Conservation (phyloP, 2,329 filamentous ascomycete genomes). For the Trichophaea hybrida region DNA sequence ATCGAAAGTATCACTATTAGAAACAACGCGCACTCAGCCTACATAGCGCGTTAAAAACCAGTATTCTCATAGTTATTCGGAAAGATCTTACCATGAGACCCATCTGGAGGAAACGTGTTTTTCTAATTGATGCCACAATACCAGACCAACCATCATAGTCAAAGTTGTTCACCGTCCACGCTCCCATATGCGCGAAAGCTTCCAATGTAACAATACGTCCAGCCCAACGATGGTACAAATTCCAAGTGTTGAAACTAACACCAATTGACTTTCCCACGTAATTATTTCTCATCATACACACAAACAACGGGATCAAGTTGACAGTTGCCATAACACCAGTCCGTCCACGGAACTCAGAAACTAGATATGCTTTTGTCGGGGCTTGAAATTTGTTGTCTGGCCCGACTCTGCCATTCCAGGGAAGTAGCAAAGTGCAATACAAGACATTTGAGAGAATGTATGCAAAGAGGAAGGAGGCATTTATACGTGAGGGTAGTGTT, state of each 20-base stretch:
- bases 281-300: constrained; percentile 87
- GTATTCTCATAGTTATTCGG: constrained; percentile 16
- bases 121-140: constrained; percentile 40
- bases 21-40: constrained; percentile 40
- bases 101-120: constrained; percentile 46
- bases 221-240: constrained; percentile 73
- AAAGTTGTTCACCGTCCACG: constrained; percentile 60
- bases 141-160: constrained; percentile 49
- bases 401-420: constrained; percentile 38
- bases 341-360: constrained; percentile 72
- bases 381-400: constrained; percentile 17
- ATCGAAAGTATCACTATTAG: constrained; percentile 55
- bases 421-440: constrained; percentile 46
- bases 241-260: constrained; percentile 94
- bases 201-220: constrained; percentile 59
- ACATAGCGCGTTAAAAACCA: constrained; percentile 10
- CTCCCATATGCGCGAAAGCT: constrained; percentile 52
- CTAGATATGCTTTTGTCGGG: constrained; percentile 46
- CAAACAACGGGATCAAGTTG: constrained; percentile 82
- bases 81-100: constrained; percentile 33
- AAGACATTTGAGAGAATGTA: constrained; percentile 47
- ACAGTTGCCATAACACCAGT: constrained; percentile 70
- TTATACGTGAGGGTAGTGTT: constrained; percentile 51
- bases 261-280: constrained; percentile 66
- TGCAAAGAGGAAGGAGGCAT: constrained; percentile 42